Evolutionary conservation across 1,284 basidiomycete genomes (phyloP).

Genomic region (Porogramme epimiltina): DNA sequence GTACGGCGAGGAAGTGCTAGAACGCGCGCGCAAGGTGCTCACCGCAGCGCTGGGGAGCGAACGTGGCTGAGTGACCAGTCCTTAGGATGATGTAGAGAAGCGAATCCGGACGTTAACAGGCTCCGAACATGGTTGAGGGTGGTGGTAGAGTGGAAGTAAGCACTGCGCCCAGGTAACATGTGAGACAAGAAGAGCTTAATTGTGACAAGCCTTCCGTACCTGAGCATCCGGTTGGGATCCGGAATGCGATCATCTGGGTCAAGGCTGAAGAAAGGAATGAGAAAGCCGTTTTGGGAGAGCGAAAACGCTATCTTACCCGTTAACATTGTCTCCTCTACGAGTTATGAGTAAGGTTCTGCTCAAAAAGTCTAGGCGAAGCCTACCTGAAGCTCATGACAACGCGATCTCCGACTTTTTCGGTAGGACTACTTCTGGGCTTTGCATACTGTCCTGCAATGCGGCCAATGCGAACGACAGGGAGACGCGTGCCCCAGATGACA

Average conservation of each 20-base stretch:
- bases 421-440: slow-evolving; percentile 89
- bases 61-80: slow-evolving; percentile 95
- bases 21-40: slow-evolving; percentile 14
- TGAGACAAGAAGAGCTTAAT: background rate
- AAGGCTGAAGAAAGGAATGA: slow-evolving; percentile 43
- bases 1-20: background rate
- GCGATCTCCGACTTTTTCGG: slow-evolving; percentile 73
- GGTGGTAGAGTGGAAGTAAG: slow-evolving; percentile 95
- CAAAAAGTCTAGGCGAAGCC: slow-evolving; percentile 20
- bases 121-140: slow-evolving; percentile 93
- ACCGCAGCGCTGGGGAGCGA: slow-evolving; percentile 77
- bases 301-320: slow-evolving; percentile 56
- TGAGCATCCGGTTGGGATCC: slow-evolving; percentile 85
- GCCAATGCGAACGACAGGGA: slow-evolving; percentile 88
- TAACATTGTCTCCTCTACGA: slow-evolving; percentile 93
- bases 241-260: slow-evolving; percentile 80
- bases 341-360: background rate
- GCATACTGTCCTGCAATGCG: slow-evolving; percentile 97
- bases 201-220: slow-evolving; percentile 42
- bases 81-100: slow-evolving; percentile 87
- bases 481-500: slow-evolving; percentile 89
- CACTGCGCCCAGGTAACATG: slow-evolving; percentile 45
- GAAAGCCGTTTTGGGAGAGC: background rate
- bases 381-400: slow-evolving; percentile 83
- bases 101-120: slow-evolving; percentile 89